Conservation (phyloP, 1,139 yeast species). For the Spathaspora sp. region DNA sequence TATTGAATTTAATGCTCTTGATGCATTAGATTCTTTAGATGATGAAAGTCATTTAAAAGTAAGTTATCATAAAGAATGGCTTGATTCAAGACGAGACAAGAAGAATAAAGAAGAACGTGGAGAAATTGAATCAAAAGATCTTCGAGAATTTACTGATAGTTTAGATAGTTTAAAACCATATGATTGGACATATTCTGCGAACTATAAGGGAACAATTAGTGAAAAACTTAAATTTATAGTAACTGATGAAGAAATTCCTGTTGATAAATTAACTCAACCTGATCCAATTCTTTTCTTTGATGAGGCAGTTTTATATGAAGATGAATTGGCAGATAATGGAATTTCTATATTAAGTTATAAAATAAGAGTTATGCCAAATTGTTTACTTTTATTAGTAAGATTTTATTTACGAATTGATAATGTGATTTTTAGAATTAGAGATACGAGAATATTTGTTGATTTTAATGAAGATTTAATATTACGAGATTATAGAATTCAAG, state of each 20-base stretch:
- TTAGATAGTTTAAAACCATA: constrained; percentile 61
- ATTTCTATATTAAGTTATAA: constrained; percentile 74
- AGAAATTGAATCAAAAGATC: constrained; percentile 27
- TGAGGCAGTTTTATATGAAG: constrained; percentile 86
- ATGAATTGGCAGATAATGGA: constrained; percentile 96
- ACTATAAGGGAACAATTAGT: constrained; percentile 61
- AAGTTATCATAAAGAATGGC: constrained; percentile 89
- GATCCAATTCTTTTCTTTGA: constrained; percentile 90
- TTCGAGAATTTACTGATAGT: constrained; percentile 38
- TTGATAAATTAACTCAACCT: constrained; percentile 64
- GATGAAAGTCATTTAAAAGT: constrained; percentile 50
- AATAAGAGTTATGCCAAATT: constrained; percentile 85
- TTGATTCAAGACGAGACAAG: constrained; percentile 51
- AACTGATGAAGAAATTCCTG: constrained; percentile 52
- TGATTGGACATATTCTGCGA: constrained; percentile 95
- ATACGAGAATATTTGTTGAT: constrained; percentile 81
- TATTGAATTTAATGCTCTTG: constrained; percentile 71
- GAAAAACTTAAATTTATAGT: constrained; percentile 20
- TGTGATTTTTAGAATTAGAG: constrained; percentile 80
- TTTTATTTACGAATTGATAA: constrained; percentile 87
- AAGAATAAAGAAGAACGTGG: not conserved
- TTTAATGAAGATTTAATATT: constrained; percentile 63
- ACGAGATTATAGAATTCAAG: constrained; percentile 77
- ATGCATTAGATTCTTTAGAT: constrained; percentile 71
- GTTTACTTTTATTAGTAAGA: constrained; percentile 70